Evolutionary conservation across 2,329 filamentous ascomycete species (phyloP).

Genomic region (Hymenoscyphus occultus): DNA sequence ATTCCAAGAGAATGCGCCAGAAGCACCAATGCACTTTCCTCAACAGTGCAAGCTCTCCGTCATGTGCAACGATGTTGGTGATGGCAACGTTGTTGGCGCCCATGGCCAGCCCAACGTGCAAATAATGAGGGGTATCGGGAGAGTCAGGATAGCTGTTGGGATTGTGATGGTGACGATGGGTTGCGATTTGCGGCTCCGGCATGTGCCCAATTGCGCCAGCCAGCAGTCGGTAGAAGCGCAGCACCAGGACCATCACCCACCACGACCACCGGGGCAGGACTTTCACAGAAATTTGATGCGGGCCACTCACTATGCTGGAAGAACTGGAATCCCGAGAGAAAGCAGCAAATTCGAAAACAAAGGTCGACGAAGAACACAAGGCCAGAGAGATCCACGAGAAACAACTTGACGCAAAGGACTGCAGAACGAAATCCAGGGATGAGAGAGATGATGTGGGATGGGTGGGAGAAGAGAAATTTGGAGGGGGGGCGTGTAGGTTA

Average conservation of each 20-base stretch:
- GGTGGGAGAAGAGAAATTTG: slow-evolving; percentile 16
- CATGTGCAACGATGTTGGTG: slow-evolving; percentile 21
- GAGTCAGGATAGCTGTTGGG: slow-evolving; percentile 13
- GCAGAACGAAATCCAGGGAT: slow-evolving; percentile 28
- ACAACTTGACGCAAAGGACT: slow-evolving; percentile 36
- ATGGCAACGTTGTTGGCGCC: slow-evolving; percentile 14
- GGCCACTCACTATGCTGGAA: slow-evolving; percentile 24
- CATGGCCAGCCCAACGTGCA: not conserved
- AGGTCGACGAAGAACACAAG: slow-evolving; percentile 37
- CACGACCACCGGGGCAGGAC: not conserved
- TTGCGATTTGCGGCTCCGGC: slow-evolving; percentile 29
- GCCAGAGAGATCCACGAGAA: slow-evolving; percentile 37
- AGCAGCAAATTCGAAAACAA: slow-evolving; percentile 38
- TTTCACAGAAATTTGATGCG: slow-evolving; percentile 2
- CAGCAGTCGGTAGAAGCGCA: slow-evolving; percentile 17
- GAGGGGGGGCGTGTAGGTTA: slow-evolving; percentile 10
- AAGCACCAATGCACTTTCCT: slow-evolving; percentile 21
- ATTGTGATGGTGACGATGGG: slow-evolving; percentile 23
- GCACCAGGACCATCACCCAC: not conserved
- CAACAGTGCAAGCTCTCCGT: slow-evolving; percentile 22
- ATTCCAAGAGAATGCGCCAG: slow-evolving; percentile 31
- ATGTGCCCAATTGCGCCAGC: slow-evolving; percentile 31
- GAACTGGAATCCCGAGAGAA: slow-evolving; percentile 31
- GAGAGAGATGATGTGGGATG: slow-evolving; percentile 23
- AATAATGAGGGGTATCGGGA: not conserved